phyloP scores from a whole-genome alignment of 768 basidiomycete genomes.

The Clathrus columnatus region DNA sequence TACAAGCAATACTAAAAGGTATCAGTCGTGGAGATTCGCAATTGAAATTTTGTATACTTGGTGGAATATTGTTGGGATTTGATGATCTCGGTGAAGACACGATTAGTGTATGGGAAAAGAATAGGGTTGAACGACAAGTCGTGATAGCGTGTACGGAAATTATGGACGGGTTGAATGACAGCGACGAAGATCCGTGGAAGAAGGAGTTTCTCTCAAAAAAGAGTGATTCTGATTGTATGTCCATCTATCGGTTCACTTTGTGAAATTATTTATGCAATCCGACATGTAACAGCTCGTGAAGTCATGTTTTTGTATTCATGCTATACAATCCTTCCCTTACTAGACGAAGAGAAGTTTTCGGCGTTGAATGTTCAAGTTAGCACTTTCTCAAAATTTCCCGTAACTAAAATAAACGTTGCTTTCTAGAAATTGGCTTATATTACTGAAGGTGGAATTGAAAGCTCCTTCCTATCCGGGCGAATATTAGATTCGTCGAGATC shows the following conservation, averaged over 20 bases:
- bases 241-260: neutral
- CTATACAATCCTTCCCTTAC: neutral
- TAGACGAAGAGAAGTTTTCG: neutral
- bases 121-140: constrained; percentile 52
- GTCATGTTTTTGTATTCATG: constrained; percentile 4
- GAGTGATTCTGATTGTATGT: constrained; percentile 15
- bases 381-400: neutral
- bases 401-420: neutral
- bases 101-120: constrained; percentile 26
- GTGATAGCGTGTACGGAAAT: constrained; percentile 67
- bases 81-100: constrained; percentile 38
- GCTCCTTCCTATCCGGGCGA: constrained; percentile 1
- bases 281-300: neutral
- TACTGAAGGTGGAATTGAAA: neutral
- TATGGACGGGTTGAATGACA: constrained; percentile 38
- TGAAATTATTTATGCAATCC: neutral
- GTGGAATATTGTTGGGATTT: constrained; percentile 56
- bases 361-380: constrained; percentile 3
- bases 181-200: constrained; percentile 45
- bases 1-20: constrained; percentile 42
- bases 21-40: constrained; percentile 59
- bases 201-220: constrained; percentile 40
- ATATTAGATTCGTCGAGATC: neutral
- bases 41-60: constrained; percentile 50
- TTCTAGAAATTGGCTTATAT: neutral